Evolutionary conservation across 2,329 filamentous ascomycete species (phyloP).

Genomic region (Sporothrix protearum): DNA sequence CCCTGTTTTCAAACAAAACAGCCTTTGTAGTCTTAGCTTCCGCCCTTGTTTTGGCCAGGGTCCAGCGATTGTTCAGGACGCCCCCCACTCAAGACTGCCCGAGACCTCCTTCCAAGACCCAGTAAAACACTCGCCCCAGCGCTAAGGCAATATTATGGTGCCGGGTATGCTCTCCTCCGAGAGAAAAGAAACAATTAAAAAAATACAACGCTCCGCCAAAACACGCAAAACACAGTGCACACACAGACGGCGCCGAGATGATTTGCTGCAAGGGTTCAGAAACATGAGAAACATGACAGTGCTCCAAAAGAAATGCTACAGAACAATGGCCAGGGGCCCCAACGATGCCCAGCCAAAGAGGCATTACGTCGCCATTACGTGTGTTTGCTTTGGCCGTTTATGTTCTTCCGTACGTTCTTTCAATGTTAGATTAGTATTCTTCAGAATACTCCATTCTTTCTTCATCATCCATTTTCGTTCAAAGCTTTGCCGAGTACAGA

Average conservation of each 20-base stretch:
- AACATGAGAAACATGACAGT: neutral
- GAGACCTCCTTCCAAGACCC: neutral
- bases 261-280: constrained; percentile 14
- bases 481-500: too few species aligned
- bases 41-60: neutral
- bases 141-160: constrained; percentile 7
- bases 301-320: neutral
- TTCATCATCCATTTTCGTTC: too few species aligned
- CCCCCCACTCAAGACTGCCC: neutral
- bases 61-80: neutral
- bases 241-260: constrained; percentile 1
- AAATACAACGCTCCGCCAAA: neutral
- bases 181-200: neutral
- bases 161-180: neutral
- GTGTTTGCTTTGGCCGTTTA: neutral
- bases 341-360: neutral
- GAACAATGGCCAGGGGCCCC: neutral
- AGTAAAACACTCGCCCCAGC: neutral
- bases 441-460: too few species aligned
- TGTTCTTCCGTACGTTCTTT: neutral
- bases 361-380: constrained; percentile 11
- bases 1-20: constrained; percentile 1
- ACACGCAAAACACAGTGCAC: neutral
- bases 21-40: neutral
- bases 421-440: too few species aligned